Evolutionary conservation across 73 alveolate species (phyloP), one percentile per base, ranked within the genome.

Genomic region (Blepharisma japonicum): DNA sequence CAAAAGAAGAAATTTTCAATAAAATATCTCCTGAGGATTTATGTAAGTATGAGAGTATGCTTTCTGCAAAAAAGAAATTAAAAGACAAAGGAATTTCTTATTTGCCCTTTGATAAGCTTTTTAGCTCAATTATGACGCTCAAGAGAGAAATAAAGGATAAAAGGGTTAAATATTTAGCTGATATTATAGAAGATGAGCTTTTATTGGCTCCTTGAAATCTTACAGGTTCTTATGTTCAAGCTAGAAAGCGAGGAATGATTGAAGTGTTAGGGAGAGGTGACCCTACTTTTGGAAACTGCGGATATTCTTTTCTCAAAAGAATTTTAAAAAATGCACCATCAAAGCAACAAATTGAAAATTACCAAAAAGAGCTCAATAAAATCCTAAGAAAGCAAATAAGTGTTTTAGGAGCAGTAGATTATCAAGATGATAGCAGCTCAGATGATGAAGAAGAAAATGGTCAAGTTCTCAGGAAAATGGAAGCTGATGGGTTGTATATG

Each of bases 221-320:
- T 55, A 87, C 98, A 2, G 89, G 86, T 47, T 90, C 87, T 70
- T 92, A 84, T 84, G 55, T 86, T 68, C 86, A 85, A 68, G 85
- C 91, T 55, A 89, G 83, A 77, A 86, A 89, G 11, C 78, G 89
- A 82, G 96, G 98, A 39, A 93, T 87, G 94, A 84, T 96, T 86
- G 78, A 89, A 81, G 80, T 96, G 18, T 90, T 89, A 72, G 99
- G 98, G 8, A 87, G 96, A 18, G 99, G 99, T 27, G 99, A 96
- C 82, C 99, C 99, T 2, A 89, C 98, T 0, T 91, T 91, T 78
- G 98, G 99, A 25, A 86, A 94, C 83, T 98, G 99, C 6, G 99
- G 99, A 6, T 95, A 93, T 77, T 86, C 92, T 91, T 85, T 98
- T 98, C 8, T 79, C 80, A 83, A 86, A 77, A 82, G 72, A 39